Evolutionary conservation across 805 yeast genomes (phyloP).

Genomic region (Saccharomycopsis vini): DNA sequence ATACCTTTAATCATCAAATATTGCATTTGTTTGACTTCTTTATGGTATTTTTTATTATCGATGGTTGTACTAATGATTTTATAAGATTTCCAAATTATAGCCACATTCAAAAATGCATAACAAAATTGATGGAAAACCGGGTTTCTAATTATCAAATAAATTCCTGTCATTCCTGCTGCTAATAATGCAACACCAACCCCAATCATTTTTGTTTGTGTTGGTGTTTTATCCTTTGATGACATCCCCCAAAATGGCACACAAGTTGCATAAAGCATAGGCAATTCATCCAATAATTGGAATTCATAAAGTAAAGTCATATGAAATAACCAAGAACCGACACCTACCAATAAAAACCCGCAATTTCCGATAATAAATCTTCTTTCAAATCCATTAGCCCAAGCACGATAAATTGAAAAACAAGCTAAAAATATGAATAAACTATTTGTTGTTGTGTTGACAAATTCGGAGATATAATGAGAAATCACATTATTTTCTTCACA

Average conservation of each 20-base stretch:
- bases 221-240: slow-evolving; percentile 47
- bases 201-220: slow-evolving; percentile 13
- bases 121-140: slow-evolving; percentile 87
- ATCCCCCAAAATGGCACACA: slow-evolving; percentile 89
- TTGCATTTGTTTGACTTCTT: slow-evolving; percentile 32
- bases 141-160: slow-evolving; percentile 65
- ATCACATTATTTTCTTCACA: slow-evolving; percentile 96
- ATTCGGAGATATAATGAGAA: slow-evolving; percentile 79
- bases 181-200: slow-evolving; percentile 7
- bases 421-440: slow-evolving; percentile 49
- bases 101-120: slow-evolving; percentile 70
- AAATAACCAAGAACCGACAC: slow-evolving; percentile 89
- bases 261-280: slow-evolving; percentile 98
- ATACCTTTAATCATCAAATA: slow-evolving; percentile 53
- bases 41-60: slow-evolving; percentile 8
- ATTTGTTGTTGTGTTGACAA: slow-evolving; percentile 80
- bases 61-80: slow-evolving; percentile 31
- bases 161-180: slow-evolving; percentile 54
- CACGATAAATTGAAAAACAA: slow-evolving; percentile 51
- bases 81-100: slow-evolving; percentile 56
- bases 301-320: slow-evolving; percentile 92
- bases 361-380: slow-evolving; percentile 61
- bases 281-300: slow-evolving; percentile 85
- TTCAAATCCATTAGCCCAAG: slow-evolving; percentile 54
- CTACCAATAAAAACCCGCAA: slow-evolving; percentile 79